These are phyloP conservation scores for Combretum micranthum DNA, from an alignment of 345 rosid genomes.

Conservation along the genomic window DNA sequence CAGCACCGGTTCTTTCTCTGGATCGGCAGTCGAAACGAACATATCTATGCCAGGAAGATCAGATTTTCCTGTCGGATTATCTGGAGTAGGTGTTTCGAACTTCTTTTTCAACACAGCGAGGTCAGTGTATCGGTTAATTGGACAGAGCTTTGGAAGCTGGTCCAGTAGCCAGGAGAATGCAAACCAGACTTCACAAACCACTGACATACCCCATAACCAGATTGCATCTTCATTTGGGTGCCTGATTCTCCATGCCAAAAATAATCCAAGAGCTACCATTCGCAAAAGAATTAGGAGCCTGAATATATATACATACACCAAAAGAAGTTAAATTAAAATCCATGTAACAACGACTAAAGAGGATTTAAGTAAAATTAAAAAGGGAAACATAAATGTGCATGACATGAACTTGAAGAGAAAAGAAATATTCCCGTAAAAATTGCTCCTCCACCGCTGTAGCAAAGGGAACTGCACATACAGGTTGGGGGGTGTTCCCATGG, in stretches of 20 bases:
- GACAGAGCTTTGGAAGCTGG: conserved; percentile 76
- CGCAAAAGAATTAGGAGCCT: conserved; percentile 54
- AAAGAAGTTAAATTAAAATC: conserved; percentile 2
- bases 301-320: conserved; percentile 13
- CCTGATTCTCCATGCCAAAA: conserved; percentile 60
- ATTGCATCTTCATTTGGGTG: conserved; percentile 68
- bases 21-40: conserved; percentile 83
- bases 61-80: conserved; percentile 52
- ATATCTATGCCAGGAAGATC: conserved; percentile 78
- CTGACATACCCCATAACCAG: conserved; percentile 77
- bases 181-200: conserved; percentile 78
- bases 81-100: conserved; percentile 48
- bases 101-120: conserved; percentile 47
- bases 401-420: too few species aligned
- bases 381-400: too few species aligned
- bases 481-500: too few species aligned
- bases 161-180: conserved; percentile 87
- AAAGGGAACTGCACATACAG: too few species aligned
- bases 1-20: conserved; percentile 79
- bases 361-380: too few species aligned
- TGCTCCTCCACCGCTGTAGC: too few species aligned
- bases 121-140: conserved; percentile 50
- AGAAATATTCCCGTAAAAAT: too few species aligned
- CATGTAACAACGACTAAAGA: not conserved
- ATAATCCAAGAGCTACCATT: conserved; percentile 46